These are phyloP conservation scores for Calonectria pseudoturangicola DNA, from an alignment of 2,329 filamentous ascomycete genomes.

Conservation along the genomic window DNA sequence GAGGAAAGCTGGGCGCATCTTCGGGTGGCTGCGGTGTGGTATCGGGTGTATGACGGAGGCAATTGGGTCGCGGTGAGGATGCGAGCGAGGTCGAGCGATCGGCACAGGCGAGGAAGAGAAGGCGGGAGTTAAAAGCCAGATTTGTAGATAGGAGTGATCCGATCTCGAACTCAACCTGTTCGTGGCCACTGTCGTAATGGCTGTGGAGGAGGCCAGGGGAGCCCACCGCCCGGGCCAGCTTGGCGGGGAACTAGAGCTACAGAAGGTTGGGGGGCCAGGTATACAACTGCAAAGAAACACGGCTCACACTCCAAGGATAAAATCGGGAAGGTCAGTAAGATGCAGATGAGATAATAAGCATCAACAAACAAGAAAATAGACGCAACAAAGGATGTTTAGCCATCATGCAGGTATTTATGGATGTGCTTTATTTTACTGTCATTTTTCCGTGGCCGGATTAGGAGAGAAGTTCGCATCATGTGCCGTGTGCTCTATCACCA, in stretches of 20 bases:
- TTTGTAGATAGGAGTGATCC: slow-evolving; percentile 30
- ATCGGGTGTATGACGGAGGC: slow-evolving; percentile 2
- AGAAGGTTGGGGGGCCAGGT: slow-evolving; percentile 17
- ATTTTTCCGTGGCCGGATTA: no score
- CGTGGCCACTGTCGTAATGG: slow-evolving; percentile 40
- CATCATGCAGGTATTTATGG: no score
- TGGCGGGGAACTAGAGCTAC: slow-evolving; percentile 32
- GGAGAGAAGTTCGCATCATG: no score
- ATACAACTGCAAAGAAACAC: no score
- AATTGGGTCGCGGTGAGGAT: slow-evolving; percentile 31
- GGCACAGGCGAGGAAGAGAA: neutral
- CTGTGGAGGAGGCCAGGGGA: slow-evolving; percentile 35
- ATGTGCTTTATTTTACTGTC: no score
- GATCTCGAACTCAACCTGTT: slow-evolving; percentile 31
- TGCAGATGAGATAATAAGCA: no score
- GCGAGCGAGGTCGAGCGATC: neutral
- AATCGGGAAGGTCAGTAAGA: no score
- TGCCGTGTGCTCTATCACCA: no score
- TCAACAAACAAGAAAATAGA: no score
- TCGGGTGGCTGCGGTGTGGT: slow-evolving; percentile 21
- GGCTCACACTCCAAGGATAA: no score
- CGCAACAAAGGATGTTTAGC: no score
- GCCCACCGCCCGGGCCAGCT: slow-evolving; percentile 6
- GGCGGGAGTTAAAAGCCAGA: slow-evolving; percentile 6
- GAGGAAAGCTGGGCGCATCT: slow-evolving; percentile 57